These are phyloP conservation scores for Collybia nuda DNA, from an alignment of 768 basidiomycete genomes.

Conservation along the genomic window DNA sequence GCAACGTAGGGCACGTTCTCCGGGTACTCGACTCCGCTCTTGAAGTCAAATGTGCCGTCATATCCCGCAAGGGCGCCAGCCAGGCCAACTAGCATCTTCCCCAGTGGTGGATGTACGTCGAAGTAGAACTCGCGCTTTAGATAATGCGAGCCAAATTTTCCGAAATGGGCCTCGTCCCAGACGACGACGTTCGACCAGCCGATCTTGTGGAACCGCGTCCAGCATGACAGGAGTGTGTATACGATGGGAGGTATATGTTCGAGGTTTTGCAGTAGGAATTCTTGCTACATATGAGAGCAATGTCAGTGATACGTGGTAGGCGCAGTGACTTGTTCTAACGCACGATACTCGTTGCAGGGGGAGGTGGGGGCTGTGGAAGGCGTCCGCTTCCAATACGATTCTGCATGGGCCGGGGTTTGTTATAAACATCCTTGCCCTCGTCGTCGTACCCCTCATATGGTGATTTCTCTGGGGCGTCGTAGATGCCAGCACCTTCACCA, in stretches of 20 bases:
- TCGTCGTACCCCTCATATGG: constrained; percentile 38
- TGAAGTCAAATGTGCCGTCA: constrained; percentile 90
- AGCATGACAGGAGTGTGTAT: constrained; percentile 93
- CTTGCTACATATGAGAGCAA: constrained; percentile 44
- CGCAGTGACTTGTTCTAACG: constrained; percentile 25
- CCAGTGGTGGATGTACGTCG: constrained; percentile 97
- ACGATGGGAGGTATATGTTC: constrained; percentile 77
- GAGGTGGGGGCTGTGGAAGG: constrained; percentile 55
- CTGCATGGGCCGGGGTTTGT: constrained; percentile 40
- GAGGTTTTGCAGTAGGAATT: constrained; percentile 78
- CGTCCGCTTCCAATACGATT: constrained; percentile 57
- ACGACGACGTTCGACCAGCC: constrained; percentile 84
- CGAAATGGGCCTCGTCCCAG: constrained; percentile 99
- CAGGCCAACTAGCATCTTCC: constrained; percentile 98
- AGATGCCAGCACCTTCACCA: constrained; percentile 14
- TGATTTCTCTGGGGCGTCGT: constrained; percentile 24
- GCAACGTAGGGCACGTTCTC: constrained; percentile 86
- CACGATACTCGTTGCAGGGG: constrained; percentile 67
- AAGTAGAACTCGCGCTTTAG: constrained; percentile 99
- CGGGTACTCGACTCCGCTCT: constrained; percentile 86
- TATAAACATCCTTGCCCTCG: constrained; percentile 52
- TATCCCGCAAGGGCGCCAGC: constrained; percentile 91
- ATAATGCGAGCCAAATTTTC: constrained; percentile 98
- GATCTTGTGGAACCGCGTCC: constrained; percentile 93
- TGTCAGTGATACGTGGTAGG: constrained; percentile 15